Base-by-base conservation (phyloP, 805 yeast genomes). In the Saccharomyces cerevisiae region DNA sequence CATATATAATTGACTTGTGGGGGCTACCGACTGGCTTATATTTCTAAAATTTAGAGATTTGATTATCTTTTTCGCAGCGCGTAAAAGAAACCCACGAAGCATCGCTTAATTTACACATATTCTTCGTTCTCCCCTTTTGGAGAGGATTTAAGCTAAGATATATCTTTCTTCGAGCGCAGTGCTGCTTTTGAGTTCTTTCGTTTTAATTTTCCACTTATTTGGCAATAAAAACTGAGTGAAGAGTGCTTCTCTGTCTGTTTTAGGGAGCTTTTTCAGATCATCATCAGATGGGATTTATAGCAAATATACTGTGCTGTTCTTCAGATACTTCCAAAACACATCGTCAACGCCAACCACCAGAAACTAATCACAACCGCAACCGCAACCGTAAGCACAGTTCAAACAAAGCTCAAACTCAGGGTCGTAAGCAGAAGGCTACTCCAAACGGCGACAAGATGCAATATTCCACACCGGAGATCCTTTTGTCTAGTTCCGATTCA, bases 301-400 rank as follows among this genome's bases (percentile, higher is more conserved):
- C 73, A 36, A 66, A 73, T 36, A 55, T 70, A 53, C 61, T 71
- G 57, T 71, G 74, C 59, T 69, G 73, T 56, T 58, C 68, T 50
- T 61, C 66, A 47, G 57, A 62, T 50, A 55, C 60, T 11, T 48
- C 56, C 52, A 46, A 36, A 46, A 31, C 49, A 28, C 41, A 48
- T 31, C 24, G 30, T 41, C 32, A 51, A 41, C 52, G 52, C n/a
- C 52, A 36, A 31, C 41, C 36, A 43, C 32, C 53, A 50, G 50
- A 51, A 49, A 51, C 55, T 26, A 51, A 28, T 32, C 51, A 43
- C 27, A 57, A 41, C 24, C 53, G 11, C 36, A 50, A 41, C 24
- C 53, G 11, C 36, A 50, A 51, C 14, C 51, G 41, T 27, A 51
- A 29, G 46, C 58, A 50, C 26, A 50, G 49, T 22, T 41, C 41